Base-by-base conservation (phyloP, 2,329 filamentous ascomycete species). In the Aureobasidium namibiae region DNA sequence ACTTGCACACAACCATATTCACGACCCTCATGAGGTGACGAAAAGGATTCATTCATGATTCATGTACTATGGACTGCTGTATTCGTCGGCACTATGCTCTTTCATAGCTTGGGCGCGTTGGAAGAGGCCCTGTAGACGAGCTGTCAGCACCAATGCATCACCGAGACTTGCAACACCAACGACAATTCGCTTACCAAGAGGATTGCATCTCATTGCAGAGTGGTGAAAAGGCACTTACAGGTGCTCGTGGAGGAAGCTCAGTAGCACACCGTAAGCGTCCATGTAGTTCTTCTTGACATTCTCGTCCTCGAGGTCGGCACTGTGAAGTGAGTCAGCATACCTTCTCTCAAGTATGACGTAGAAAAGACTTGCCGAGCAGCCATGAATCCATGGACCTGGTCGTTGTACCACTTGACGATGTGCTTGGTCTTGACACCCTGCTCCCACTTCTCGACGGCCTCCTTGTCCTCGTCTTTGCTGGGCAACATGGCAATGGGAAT, bases 401-500 rank as follows among this genome's bases (percentile, higher is more conserved):
- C 73, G 2, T 72, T 70, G 67, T 74, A 80, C 75, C 75, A 78
- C 66, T 79, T 70, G 5, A 80, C 76, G 4, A 73, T 63, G 61
- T 78, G 70, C 63, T 75, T 73, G 21, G 72, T 71, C 70, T 79
- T 79, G 65, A 79, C 65, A 5, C 69, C 73, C 64, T 77, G 68
- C 67, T 78, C 67, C 76, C 77, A 80, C 67, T 75, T 72, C 67
- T 74, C 73, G 2, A 80, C 74, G 49, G 77, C 82, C 0, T 77
- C 74, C 64, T 78, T 76, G 36, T 74, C 69, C 73, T 85, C 82
- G 49, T 84, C 82, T 68, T 78, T 78, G 38, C 76, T 79, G 1
- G 82, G 81, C 41, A 85, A 73, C 74, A 84, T 74, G 7, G 77
- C 75, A 69, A 80, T 81, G 1, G 82, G 82, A 39, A 85, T 80